Evolutionary conservation across 2,329 filamentous ascomycete species (phyloP), one percentile per base, ranked within the genome.

Genomic region (Alternaria hordeiaustralica): DNA sequence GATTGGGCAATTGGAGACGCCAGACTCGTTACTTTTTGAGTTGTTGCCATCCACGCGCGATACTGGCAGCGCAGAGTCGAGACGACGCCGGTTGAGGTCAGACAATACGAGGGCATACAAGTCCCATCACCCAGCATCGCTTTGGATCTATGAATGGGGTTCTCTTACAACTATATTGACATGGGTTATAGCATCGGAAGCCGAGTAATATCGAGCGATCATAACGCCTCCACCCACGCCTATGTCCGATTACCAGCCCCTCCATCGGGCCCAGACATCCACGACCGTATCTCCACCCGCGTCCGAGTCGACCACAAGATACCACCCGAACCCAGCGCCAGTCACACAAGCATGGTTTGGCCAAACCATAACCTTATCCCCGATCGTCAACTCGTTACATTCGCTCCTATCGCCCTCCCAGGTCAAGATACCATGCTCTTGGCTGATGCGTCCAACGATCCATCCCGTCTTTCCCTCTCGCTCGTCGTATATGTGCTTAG

Each of bases 311-410:
- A 94, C 88, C 33, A 95, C 82, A 20, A 93, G 81, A 80, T 93
- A 96, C 85, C 88, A 92, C 2, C 86, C 88, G 80, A 90, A 92
- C 26, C 87, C 87, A 0, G 89, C 89, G 0, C 90, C 89, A 2
- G 92, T 87, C 69, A 95, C 90, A 76, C 92, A 96, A 36, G 92
- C 88, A 80, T 96, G 92, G 71, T 95, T 95, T 0, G 92, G 92
- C 88, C 90, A 94, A 8, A 95, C 82, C 61, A 88, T 84, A 25
- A 94, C 79, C 72, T 88, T 88, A 73, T 93, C 87, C 0, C 92
- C 92, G 30, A 92, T 82, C 3, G 78, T 66, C 61, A 93, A 74
- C 50, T 80, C 74, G 43, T 80, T 76, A 46, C 69, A 69, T 58
- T 66, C 68, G 10, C 53, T 77, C 26, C 68, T 68, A 1, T 75